Conservation (phyloP, 441 rosid species). For the Populus hybrid region DNA sequence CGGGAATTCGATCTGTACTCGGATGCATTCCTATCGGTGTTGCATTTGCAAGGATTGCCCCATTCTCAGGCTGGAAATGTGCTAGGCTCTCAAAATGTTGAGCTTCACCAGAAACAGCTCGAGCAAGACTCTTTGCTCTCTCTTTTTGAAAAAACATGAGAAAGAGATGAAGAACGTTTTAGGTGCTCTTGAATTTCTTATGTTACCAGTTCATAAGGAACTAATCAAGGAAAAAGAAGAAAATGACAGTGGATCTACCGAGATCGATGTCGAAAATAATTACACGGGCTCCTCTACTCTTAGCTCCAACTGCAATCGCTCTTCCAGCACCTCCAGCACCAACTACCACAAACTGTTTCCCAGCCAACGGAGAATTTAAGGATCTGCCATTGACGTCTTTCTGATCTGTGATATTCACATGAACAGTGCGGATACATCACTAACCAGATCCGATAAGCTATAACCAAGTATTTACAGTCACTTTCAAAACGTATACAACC, state of each 20-base stretch:
- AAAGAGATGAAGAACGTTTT: conserved; percentile 5
- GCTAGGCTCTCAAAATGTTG: conserved; percentile 23
- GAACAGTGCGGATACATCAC: background rate
- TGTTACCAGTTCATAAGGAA: background rate
- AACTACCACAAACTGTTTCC: conserved; percentile 45
- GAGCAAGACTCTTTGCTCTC: conserved; percentile 49
- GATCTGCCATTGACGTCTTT: conserved; percentile 12
- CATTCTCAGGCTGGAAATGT: conserved; percentile 39
- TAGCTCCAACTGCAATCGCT: conserved; percentile 59
- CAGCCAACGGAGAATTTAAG: conserved; percentile 27
- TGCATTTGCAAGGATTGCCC: conserved; percentile 58
- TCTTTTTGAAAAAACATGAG: conserved; percentile 24
- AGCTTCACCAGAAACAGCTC: conserved; percentile 44
- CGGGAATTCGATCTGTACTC: conserved; percentile 40
- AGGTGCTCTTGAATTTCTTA: background rate
- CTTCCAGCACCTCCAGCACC: conserved; percentile 68
- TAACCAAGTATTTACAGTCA: background rate
- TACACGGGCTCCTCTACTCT: conserved; percentile 42
- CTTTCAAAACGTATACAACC: background rate
- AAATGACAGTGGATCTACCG: conserved; percentile 22
- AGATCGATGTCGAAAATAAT: conserved; percentile 47
- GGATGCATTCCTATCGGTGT: conserved; percentile 60
- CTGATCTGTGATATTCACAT: conserved; percentile 16
- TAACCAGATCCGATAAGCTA: background rate
- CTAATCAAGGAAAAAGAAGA: background rate